A percentile compares a stretch with the other conserved stretches of the same genome.
Conservation (phyloP, 306 rosid genomes). For the Quillaja saponaria region DNA sequence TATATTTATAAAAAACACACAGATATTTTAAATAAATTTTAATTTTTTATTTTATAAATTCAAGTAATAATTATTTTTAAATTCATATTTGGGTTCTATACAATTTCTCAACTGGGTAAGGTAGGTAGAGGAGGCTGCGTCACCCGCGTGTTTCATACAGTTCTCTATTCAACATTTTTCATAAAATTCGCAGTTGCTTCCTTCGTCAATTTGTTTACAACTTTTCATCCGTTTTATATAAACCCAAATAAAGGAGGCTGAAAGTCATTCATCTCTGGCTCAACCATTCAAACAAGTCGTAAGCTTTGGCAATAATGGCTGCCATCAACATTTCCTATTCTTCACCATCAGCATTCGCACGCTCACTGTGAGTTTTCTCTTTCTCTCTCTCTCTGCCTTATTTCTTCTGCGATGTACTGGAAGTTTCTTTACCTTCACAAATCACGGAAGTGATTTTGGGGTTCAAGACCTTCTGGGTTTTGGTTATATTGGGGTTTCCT, state of each 20-base stretch:
- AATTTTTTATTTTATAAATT: no score
- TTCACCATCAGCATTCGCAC: constrained; percentile 54
- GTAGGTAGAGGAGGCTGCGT: no score
- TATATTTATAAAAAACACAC: no score
- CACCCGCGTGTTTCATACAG: constrained; percentile 5
- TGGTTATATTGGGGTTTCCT: not conserved
- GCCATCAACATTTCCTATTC: constrained; percentile 57
- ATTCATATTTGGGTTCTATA: no score
- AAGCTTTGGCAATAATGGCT: constrained; percentile 43
- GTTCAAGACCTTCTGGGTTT: constrained; percentile 29
- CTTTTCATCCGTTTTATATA: not conserved
- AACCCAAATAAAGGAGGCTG: not conserved
- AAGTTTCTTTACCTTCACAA: not conserved
- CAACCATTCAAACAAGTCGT: not conserved
- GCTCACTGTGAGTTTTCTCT: constrained; percentile 39
- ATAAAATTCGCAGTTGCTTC: constrained; percentile 30
- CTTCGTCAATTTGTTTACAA: not conserved
- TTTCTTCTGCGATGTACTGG: not conserved
- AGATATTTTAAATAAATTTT: no score
- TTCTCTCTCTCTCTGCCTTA: not conserved
- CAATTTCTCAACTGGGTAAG: no score
- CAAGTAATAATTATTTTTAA: no score
- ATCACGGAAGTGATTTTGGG: not conserved
- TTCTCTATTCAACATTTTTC: not conserved
- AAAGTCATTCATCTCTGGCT: constrained; percentile 18